Percentiles rank a stretch among this genome's conserved stretches.
These are phyloP conservation scores for Pseudopyricularia cyperi DNA, from an alignment of 2,329 filamentous ascomycete genomes.

Conservation along the genomic window DNA sequence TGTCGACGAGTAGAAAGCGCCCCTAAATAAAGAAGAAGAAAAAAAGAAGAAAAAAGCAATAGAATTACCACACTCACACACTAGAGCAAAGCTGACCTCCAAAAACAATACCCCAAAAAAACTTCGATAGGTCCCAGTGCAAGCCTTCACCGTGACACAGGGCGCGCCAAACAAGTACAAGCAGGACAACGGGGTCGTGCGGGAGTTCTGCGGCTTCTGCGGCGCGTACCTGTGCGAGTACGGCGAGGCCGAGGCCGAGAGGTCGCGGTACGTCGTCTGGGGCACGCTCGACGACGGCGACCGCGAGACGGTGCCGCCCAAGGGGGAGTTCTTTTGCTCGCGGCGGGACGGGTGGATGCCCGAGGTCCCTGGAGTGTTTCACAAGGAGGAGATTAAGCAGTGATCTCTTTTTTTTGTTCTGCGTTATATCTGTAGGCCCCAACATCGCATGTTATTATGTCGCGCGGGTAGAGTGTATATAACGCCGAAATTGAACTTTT, in stretches of 20 bases:
- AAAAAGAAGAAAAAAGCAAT: not conserved
- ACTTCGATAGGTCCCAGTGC: slow-evolving; percentile 11
- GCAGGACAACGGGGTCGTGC: slow-evolving; percentile 17
- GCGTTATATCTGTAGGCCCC: too few relatives aligned
- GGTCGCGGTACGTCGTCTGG: slow-evolving; percentile 27
- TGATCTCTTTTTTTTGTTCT: slow-evolving; percentile 8
- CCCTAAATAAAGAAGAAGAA: not conserved
- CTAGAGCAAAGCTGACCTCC: too few relatives aligned
- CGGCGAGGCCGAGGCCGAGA: slow-evolving; percentile 27
- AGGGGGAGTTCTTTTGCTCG: slow-evolving; percentile 42
- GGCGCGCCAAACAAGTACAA: slow-evolving; percentile 14
- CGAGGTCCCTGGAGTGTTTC: slow-evolving; percentile 31
- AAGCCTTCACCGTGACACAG: slow-evolving; percentile 13
- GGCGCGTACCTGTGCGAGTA: slow-evolving; percentile 20
- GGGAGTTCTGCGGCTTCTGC: slow-evolving; percentile 18
- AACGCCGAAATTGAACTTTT: too few relatives aligned
- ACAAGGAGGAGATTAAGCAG: slow-evolving; percentile 30
- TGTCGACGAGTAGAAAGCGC: not conserved
- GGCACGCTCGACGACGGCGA: slow-evolving; percentile 36
- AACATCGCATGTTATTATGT: too few relatives aligned
- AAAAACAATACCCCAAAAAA: slow-evolving; percentile 1
- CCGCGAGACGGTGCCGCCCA: slow-evolving; percentile 26
- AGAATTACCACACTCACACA: not conserved
- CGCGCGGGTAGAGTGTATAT: too few relatives aligned
- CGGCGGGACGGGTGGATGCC: slow-evolving; percentile 35